These are phyloP conservation scores for Suhomyces bokatorum DNA, from an alignment of 1,139 yeast genomes.

Conservation along the genomic window DNA sequence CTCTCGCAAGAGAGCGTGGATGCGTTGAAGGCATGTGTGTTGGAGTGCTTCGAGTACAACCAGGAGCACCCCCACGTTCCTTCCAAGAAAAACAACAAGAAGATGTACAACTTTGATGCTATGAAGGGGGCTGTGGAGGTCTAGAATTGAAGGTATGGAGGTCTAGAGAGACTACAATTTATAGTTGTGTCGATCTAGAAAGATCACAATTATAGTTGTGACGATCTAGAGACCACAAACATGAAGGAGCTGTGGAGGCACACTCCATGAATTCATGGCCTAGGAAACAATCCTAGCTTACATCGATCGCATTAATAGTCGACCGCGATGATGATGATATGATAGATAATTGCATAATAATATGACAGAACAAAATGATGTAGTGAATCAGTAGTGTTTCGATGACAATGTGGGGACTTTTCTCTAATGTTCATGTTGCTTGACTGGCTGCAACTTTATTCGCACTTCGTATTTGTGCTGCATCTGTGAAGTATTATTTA, in stretches of 20 bases:
- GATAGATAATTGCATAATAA: not conserved
- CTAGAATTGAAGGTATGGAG: not conserved
- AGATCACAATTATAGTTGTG: too few relatives aligned
- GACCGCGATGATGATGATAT: not conserved
- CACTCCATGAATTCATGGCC: too few relatives aligned
- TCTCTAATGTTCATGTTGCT: too few relatives aligned
- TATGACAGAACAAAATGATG: not conserved
- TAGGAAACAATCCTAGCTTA: not conserved
- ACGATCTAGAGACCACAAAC: too few relatives aligned
- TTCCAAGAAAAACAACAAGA: constrained; percentile 26
- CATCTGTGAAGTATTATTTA: not conserved
- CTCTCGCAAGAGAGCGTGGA: constrained; percentile 66
- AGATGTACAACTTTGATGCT: constrained; percentile 34
- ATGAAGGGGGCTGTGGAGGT: constrained; percentile 15
- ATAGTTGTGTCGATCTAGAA: too few relatives aligned
- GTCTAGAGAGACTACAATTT: too few relatives aligned
- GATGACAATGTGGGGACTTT: too few relatives aligned
- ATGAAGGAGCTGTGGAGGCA: too few relatives aligned
- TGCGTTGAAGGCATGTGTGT: constrained; percentile 57
- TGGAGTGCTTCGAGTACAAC: constrained; percentile 54
- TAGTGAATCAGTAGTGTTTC: too few relatives aligned
- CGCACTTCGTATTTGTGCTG: not conserved
- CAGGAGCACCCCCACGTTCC: constrained; percentile 28
- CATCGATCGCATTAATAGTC: not conserved
- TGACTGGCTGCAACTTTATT: too few relatives aligned